Conservation (phyloP, 345 rosid species). For the Turritis glabra region DNA sequence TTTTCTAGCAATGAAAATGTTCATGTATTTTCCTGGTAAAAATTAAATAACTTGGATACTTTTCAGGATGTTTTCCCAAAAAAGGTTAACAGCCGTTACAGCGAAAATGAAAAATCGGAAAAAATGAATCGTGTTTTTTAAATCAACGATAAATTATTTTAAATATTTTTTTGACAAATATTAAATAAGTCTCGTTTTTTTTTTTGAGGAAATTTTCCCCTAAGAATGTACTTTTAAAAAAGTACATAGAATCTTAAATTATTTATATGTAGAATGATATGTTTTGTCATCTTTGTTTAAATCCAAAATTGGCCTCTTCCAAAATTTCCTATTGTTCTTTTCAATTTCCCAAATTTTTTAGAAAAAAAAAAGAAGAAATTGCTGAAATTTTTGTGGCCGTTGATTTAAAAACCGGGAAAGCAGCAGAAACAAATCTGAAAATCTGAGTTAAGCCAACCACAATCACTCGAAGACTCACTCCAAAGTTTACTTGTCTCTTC, state of each 20-base stretch:
- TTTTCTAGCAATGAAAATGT: no score
- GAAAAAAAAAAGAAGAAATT: not conserved
- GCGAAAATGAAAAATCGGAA: no score
- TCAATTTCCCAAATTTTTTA: not conserved
- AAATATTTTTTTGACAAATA: no score
- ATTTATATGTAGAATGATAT: not conserved
- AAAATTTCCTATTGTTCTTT: not conserved
- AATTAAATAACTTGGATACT: no score
- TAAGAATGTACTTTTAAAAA: no score
- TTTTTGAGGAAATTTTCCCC: no score
- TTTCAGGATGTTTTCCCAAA: no score
- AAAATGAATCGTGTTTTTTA: no score
- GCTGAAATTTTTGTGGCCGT: conserved; percentile 33
- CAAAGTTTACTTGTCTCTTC: conserved; percentile 29
- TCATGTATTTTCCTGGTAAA: no score
- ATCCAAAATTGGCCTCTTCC: not conserved
- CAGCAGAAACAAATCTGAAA: conserved; percentile 35
- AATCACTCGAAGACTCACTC: conserved; percentile 26
- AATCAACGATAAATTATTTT: no score
- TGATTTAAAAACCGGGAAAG: conserved; percentile 35
- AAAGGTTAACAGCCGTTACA: no score
- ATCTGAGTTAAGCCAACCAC: conserved; percentile 33
- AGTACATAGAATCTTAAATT: not conserved
- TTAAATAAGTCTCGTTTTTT: no score
- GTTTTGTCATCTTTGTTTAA: not conserved